These are phyloP conservation scores for Fragaria vesca DNA, from an alignment of 306 rosid genomes.

Conservation along the genomic window DNA sequence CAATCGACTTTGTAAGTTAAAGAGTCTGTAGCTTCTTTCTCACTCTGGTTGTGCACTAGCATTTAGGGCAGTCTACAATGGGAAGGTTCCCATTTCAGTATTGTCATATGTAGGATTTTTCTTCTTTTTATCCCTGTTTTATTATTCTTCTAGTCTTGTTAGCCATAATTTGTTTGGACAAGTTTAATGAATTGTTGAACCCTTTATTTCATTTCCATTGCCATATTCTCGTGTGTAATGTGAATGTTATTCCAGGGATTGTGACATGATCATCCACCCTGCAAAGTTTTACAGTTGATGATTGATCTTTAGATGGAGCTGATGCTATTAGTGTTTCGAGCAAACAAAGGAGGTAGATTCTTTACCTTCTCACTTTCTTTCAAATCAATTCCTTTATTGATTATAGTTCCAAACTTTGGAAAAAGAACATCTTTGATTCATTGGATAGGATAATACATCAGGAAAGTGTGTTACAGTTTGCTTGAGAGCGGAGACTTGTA, in stretches of 20 bases:
- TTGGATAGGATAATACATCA: not conserved
- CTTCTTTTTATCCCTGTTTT: not conserved
- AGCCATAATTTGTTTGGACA: constrained; percentile 18
- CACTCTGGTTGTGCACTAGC: constrained; percentile 24
- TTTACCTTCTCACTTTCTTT: not conserved
- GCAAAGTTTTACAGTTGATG: not conserved
- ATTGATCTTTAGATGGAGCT: not conserved
- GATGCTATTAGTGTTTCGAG: not conserved
- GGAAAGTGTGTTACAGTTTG: not conserved
- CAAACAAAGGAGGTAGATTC: not conserved
- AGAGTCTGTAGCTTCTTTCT: constrained; percentile 28
- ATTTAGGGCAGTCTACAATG: constrained; percentile 9
- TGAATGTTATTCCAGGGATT: constrained; percentile 9
- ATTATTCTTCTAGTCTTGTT: constrained; percentile 5
- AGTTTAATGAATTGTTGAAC: constrained; percentile 18
- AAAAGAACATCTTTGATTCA: not conserved
- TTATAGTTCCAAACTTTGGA: not conserved
- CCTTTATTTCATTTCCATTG: constrained; percentile 9
- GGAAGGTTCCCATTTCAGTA: constrained; percentile 27
- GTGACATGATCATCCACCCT: not conserved
- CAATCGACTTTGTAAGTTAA: constrained; percentile 22
- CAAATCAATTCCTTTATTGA: not conserved
- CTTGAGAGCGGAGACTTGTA: not conserved
- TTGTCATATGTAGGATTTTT: constrained; percentile 28
- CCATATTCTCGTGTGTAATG: not conserved